Evolutionary conservation across 192 early-diverging fungal species (phyloP), one percentile per base, ranked within the genome.

Genomic region (Gaertneriomyces semiglobifer): DNA sequence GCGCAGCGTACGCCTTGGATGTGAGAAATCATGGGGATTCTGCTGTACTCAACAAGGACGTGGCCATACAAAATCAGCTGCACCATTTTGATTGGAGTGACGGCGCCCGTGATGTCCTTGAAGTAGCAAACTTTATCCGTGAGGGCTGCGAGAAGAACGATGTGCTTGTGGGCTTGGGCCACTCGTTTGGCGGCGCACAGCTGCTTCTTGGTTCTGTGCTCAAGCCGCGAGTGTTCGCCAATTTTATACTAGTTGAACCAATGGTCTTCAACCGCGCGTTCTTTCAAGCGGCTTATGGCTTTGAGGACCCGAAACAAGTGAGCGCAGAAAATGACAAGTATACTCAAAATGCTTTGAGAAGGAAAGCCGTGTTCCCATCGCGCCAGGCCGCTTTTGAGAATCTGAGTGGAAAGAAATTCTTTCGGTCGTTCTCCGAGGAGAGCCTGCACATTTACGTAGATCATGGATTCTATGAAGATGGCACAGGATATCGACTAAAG

Each of bases 21-120:
- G 74, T 71, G 45, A 69, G 82, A 38, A 81, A 80, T 48, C 84
- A 85, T 14, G 87, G 85, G 7, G 82, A 86, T 48, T 83, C 82
- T 54, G 82, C 84, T 19, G 51, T 71, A 4, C 33, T 81, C 14
- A 87, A 84, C 61, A 71, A 73, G n/a, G 69, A 73, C 10, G 56
- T 71, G 9, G 63, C 80, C 8, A 62, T 60, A 10, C 60, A 74
- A 4, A 62, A 52, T 7, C 77, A 80, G 78, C 72, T 73, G 75
- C 54, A 38, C 7, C 7, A 5, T 10, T 46, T 20, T 44, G 46
- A 72, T 47, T 88, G 87, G 87, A 74, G 74, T 48, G 77, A 74
- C 44, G 67, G 74, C 65, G 85, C 75, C 1, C 40, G 58, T 8
- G 87, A 88, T 51, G 73, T 80, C 43, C 66, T 73, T 20, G 60